These are phyloP conservation scores for Corynespora cassiicola DNA, from an alignment of 2,329 filamentous ascomycete genomes.

Conservation along the genomic window DNA sequence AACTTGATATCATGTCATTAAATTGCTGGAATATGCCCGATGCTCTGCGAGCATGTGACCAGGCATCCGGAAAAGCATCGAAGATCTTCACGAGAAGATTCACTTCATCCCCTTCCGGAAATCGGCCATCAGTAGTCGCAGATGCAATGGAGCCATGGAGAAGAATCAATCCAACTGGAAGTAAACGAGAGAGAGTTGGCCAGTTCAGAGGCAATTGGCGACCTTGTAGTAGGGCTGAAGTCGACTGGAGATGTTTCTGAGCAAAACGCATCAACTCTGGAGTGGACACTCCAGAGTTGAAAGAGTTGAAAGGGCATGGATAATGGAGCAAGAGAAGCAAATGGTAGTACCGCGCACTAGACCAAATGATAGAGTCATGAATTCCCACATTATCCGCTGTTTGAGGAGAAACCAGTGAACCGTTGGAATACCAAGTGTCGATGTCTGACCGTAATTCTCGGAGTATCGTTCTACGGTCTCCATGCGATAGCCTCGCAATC, in stretches of 20 bases:
- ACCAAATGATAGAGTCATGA: slow-evolving; percentile 5
- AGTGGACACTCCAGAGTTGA: too few species aligned
- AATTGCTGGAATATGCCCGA: too few species aligned
- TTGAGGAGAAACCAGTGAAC: slow-evolving; percentile 1
- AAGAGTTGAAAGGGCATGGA: slow-evolving; percentile 8
- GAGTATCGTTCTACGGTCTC: slow-evolving; percentile 1
- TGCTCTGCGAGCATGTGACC: neutral
- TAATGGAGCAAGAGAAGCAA: slow-evolving; percentile 3
- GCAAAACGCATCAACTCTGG: too few species aligned
- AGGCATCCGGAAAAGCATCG: slow-evolving; percentile 1
- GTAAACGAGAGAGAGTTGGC: slow-evolving; percentile 1
- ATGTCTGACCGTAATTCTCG: slow-evolving; percentile 5
- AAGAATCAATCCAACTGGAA: slow-evolving; percentile 2
- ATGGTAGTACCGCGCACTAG: slow-evolving; percentile 5
- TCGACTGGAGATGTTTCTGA: too few species aligned
- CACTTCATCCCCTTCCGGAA: too few species aligned
- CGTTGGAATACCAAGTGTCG: slow-evolving; percentile 4
- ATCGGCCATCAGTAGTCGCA: too few species aligned
- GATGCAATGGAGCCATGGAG: slow-evolving; percentile 2
- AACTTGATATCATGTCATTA: too few species aligned
- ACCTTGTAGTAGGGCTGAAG: slow-evolving; percentile 3
- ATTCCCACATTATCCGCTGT: slow-evolving; percentile 4
- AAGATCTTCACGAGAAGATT: too few species aligned
- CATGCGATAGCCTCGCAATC: neutral
- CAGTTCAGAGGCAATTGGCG: slow-evolving; percentile 5